Evolutionary conservation across 257 asterid species (phyloP), one percentile per base, ranked within the genome.

Genomic region (Perilla frutescens): DNA sequence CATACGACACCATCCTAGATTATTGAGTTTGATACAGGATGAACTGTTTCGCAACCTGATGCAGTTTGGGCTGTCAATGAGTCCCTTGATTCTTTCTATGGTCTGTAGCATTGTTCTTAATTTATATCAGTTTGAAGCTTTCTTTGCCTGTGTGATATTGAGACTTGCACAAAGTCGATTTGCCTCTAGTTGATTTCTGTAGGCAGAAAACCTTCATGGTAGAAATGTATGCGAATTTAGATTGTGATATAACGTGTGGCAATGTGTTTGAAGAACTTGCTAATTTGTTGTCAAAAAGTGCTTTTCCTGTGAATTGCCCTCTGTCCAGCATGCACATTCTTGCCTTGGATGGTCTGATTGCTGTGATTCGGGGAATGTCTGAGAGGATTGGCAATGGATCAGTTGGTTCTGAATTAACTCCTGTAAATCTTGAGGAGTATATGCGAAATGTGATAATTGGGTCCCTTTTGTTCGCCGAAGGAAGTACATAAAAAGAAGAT

Each of bases 281-380:
- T 41, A 94, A 91, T 74, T 83, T 91, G 66, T 78, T 94, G 85
- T 88, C 98, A 13, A 94, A 85, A 88, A 91, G 97, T 80, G 99
- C 97, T 68, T 94, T 94, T 77, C 99, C 99, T 4, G 99, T 91
- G 74, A 94, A 94, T 77, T 87, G 89, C 76, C 99, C 96, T 40
- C 87, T 94, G 80, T 91, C 99, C 80, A 76, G 91, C 40, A 94
- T 91, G 99, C 98, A 94, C 79, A 90, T 94, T 84, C 99, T 94
- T 78, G 97, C 99, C 48, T 86, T 94, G 79, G 99, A 94, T 82
- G 99, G 98, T 66, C 89, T 94, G 77, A 94, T 94, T 76, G 93
- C 99, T 65, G 97, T 91, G 68, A 90, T 91, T 79, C 99, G 90
- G 85, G 99, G 99, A 80, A 94, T 94, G 99, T 98, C 98, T 70